Base-by-base conservation (phyloP, 202 grass and related monocot species). In the Schoenoplectus tabernaemontani region DNA sequence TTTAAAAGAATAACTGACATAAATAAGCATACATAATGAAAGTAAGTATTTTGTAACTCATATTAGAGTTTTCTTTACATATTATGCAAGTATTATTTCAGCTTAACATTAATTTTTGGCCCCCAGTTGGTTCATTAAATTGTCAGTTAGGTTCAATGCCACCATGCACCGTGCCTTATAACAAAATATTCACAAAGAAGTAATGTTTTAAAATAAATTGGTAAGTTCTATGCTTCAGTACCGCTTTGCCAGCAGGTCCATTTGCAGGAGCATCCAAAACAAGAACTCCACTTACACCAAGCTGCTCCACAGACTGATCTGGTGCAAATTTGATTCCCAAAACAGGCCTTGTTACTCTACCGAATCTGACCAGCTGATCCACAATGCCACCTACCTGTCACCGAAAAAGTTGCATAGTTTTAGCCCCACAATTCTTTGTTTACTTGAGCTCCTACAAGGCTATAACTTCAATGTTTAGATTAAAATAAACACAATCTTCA, bases 251-350 rank as follows among this genome's bases (percentile, higher is more conserved):
- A 73, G 96, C 96, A 89, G 96, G 96, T 65, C 96, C 96, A 41
- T 86, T 95, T 78, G 88, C 41, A 83, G 96, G 96, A 68, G 96
- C 96, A 92, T 98, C 96, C 79, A 98, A 83, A 57, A 98, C 90
- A 78, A 98, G 96, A 39, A 98, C 96, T 83, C 96, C 96, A 83
- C 91, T 95, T 58, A 98, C 78, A 76, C 96, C 91, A 92, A 98
- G 91, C 76, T 98, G 96, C 59, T 98, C 96, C 47, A 98, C 96
- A 56, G 96, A 98, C 77, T 98, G 96, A 88, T 98, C 96, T 76
- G 96, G 96, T 64, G 96, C 96, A 89, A 98, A 98, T 84, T 98
- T 98, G 83, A 98, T 98, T 73, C 96, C 96, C 28, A 98, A 82
- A 82, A 98, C 95, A 84, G 96, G 96, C 83, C 96, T 92, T 2